Evolutionary conservation across 2,329 filamentous ascomycete genomes (phyloP).

Genomic region (Trichoderma cornu-damae): DNA sequence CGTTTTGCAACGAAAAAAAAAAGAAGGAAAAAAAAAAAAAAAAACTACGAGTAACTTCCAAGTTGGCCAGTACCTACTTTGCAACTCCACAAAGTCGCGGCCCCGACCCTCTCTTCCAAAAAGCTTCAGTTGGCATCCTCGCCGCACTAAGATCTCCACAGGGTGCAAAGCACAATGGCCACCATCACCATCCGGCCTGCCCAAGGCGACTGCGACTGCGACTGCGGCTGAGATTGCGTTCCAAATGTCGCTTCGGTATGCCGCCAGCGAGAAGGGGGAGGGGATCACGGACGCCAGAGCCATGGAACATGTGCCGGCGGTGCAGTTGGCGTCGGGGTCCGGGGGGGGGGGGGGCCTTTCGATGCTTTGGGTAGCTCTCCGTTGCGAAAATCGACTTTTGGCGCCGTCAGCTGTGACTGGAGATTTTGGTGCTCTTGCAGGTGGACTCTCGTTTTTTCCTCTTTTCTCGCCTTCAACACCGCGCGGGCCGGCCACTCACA

Average conservation of each 20-base stretch:
- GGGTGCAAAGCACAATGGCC: not conserved
- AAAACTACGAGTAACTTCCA: conserved; percentile 12
- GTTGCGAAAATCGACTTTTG: not conserved
- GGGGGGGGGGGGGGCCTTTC: too few species aligned
- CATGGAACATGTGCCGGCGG: not conserved
- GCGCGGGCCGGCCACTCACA: not conserved
- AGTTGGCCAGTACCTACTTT: not conserved
- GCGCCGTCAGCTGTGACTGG: conserved; percentile 2
- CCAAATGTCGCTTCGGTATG: not conserved
- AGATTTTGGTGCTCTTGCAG: not conserved
- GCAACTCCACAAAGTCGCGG: not conserved
- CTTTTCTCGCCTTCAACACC: conserved; percentile 2
- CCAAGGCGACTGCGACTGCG: not conserved
- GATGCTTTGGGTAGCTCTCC: not conserved
- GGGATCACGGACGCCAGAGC: not conserved
- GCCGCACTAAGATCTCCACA: not conserved
- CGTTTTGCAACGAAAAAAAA: too few species aligned
- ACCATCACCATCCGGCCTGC: not conserved
- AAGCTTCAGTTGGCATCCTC: conserved; percentile 9
- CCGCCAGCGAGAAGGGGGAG: not conserved
- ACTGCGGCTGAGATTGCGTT: too few species aligned
- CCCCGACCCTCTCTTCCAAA: too few species aligned
- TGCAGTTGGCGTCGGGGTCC: too few species aligned
- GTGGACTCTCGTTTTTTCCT: not conserved
- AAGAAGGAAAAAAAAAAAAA: too few species aligned